Conservation (phyloP, 495 filamentous ascomycete species). For the Friedmanniomyces simplex region DNA sequence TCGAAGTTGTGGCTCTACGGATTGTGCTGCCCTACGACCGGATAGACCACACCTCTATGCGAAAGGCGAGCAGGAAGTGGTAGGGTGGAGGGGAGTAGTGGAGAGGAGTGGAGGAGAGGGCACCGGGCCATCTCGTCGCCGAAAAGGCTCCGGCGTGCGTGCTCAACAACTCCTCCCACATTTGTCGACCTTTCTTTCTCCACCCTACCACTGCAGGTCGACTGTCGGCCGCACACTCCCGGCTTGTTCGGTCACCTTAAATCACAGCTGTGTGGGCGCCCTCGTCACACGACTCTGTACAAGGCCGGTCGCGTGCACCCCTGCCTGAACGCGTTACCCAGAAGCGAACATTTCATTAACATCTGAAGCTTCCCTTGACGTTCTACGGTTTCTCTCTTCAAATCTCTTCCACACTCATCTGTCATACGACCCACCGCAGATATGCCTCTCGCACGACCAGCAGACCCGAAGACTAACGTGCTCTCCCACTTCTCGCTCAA, state of each 20-base stretch:
- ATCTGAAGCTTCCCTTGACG: no score
- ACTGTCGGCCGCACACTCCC: not conserved
- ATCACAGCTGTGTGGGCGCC: not conserved
- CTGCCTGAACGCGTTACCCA: not conserved
- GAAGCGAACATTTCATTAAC: no score
- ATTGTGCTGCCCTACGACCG: no score
- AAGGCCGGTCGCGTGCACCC: not conserved
- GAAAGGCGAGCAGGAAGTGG: not conserved
- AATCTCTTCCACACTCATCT: not conserved
- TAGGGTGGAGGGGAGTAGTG: not conserved
- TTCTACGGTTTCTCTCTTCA: no score
- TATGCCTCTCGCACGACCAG: slow-evolving; percentile 13
- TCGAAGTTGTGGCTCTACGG: no score
- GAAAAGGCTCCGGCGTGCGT: not conserved
- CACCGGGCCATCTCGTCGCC: not conserved
- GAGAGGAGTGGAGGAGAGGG: not conserved
- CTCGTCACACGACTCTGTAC: not conserved
- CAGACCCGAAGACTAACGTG: slow-evolving; percentile 1
- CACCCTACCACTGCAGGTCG: not conserved
- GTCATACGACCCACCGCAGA: not conserved
- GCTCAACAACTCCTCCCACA: not conserved
- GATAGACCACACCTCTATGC: not conserved
- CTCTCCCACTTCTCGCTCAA: slow-evolving; percentile 10
- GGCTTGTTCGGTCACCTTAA: not conserved
- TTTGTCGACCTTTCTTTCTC: not conserved